Base-by-base conservation (phyloP, 2,329 filamentous ascomycete species). In the Pseudogymnoascus sp. region DNA sequence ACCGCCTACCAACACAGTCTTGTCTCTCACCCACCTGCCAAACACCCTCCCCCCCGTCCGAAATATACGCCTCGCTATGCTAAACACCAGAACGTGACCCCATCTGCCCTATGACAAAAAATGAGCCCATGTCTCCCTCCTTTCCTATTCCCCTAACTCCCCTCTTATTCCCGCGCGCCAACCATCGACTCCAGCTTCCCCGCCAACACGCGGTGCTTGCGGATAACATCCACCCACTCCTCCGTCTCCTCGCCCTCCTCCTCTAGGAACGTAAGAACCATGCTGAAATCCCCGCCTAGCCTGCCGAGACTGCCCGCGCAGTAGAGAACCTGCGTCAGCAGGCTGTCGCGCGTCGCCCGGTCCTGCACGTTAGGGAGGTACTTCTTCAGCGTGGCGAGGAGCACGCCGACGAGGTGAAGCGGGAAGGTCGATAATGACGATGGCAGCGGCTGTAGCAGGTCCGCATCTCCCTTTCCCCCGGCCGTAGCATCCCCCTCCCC, bases 301-400 rank as follows among this genome's bases (percentile, higher is more conserved):
- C 94, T 83, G 0, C 93, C 93, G 58, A 99, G 77, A 75, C 92
- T 97, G 52, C 91, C 90, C 0, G 93, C 92, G 69, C 92, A 96
- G 74, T 97, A 97, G 7, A 97, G 77, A 0, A 97, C 89, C 72
- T 97, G 93, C 0, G 92, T 97, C 37, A 97, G 77, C 61, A 97
- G 80, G 70, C 91, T 96, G 72, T 97, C 93, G 33, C 92, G 80
- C 0, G 89, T 87, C 25, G 87, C 83, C 65, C 87, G 87, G 69
- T 97, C 92, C 66, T 83, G 84, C 3, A 97, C 85, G 59, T 89
- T 90, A 0, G 92, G 90, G 1, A 97, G 79, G 72, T 97, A 96
- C 12, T 77, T 75, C 61, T 83, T 82, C 55, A 96, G 76, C 0
- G 90, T 94, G 60, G 89, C 86, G 39, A 89, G 86, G 25, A 99